These are phyloP conservation scores for Nemania diffusa DNA, from an alignment of 2,329 filamentous ascomycete genomes.

Conservation along the genomic window DNA sequence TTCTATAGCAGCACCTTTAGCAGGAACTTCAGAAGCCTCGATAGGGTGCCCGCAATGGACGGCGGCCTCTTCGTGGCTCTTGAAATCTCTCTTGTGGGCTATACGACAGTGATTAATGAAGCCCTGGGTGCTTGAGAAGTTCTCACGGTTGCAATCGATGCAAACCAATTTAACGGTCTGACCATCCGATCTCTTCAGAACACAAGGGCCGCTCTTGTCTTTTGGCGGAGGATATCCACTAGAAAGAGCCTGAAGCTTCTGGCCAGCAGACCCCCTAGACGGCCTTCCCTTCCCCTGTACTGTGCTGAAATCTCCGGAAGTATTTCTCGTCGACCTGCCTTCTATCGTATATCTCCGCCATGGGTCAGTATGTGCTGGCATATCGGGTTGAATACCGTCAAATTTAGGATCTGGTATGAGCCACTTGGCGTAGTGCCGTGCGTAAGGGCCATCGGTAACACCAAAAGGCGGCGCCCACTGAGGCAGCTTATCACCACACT, in stretches of 20 bases:
- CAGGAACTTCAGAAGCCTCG: conserved; percentile 65
- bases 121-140: conserved; percentile 97
- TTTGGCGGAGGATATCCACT: conserved; percentile 78
- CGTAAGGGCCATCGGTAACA: conserved; percentile 90
- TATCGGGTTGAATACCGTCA: conserved; percentile 71
- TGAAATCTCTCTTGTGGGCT: conserved; percentile 90
- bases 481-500: conserved; percentile 72
- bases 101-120: conserved; percentile 99
- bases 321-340: conserved; percentile 83
- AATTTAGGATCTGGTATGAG: conserved; percentile 89
- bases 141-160: conserved; percentile 84
- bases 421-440: conserved; percentile 95
- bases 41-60: conserved; percentile 86
- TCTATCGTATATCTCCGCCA: conserved; percentile 65
- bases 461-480: conserved; percentile 88
- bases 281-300: conserved; percentile 62
- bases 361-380: conserved; percentile 55
- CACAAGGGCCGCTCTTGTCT: conserved; percentile 83
- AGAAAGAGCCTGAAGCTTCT: conserved; percentile 75
- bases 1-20: conserved; percentile 56
- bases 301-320: conserved; percentile 65
- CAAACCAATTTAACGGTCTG: conserved; percentile 91
- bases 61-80: conserved; percentile 94
- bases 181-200: conserved; percentile 87
- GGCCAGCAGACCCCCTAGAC: conserved; percentile 61